These are phyloP conservation scores for Hygrophorus pudorinus DNA, from an alignment of 768 basidiomycete genomes.

Conservation along the genomic window DNA sequence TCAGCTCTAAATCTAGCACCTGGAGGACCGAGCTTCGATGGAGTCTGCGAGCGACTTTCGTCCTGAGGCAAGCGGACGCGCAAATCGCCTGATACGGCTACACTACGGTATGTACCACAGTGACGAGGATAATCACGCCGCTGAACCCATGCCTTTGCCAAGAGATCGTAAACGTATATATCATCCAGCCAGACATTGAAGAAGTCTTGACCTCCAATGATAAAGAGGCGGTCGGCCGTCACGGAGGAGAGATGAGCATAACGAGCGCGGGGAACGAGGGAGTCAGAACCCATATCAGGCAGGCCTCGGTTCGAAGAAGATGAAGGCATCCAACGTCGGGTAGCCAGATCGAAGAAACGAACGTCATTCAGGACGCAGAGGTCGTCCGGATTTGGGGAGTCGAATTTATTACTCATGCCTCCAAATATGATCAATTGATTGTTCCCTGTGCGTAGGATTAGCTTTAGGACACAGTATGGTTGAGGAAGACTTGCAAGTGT, in stretches of 20 bases:
- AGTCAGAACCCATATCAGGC: constrained; percentile 29
- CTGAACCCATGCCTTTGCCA: constrained; percentile 65
- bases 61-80: constrained; percentile 63
- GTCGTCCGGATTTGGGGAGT: constrained; percentile 63
- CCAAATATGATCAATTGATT: constrained; percentile 89
- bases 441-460: constrained; percentile 49
- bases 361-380: constrained; percentile 91
- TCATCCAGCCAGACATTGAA: constrained; percentile 92
- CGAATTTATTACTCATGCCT: constrained; percentile 81
- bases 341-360: constrained; percentile 73
- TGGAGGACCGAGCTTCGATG: constrained; percentile 39
- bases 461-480: constrained; percentile 6
- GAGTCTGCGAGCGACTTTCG: constrained; percentile 35
- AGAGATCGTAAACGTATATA: constrained; percentile 80
- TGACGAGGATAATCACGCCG: constrained; percentile 80
- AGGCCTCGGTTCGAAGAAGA: constrained; percentile 16
- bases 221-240: constrained; percentile 72
- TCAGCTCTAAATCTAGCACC: constrained; percentile 50
- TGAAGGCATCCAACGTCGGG: constrained; percentile 61
- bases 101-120: constrained; percentile 92
- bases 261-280: constrained; percentile 67
- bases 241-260: constrained; percentile 93
- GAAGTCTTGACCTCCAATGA: constrained; percentile 94
- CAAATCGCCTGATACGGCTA: constrained; percentile 68
- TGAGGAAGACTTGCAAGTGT: constrained; percentile 48